These are phyloP conservation scores for Persicaria tinctoria DNA, from an alignment of 148 eudicot genomes.

Conservation along the genomic window DNA sequence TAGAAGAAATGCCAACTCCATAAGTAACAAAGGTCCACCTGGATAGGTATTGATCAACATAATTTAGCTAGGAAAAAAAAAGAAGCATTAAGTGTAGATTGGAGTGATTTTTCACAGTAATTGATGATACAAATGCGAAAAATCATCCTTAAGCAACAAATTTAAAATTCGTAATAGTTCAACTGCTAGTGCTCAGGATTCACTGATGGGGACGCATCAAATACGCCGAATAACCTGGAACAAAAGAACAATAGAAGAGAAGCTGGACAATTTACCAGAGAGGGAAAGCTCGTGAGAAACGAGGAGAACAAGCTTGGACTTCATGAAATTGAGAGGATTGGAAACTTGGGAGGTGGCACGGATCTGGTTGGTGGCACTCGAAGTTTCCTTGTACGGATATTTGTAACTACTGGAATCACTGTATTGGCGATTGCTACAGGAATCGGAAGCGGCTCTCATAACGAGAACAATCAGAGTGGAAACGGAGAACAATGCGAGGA, in stretches of 20 bases:
- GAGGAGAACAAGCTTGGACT: slow-evolving; percentile 78
- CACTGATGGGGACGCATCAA: background rate
- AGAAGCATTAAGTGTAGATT: no score
- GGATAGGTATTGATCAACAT: slow-evolving; percentile 4
- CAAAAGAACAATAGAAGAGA: background rate
- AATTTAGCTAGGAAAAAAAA: background rate
- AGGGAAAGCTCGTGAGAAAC: slow-evolving; percentile 96
- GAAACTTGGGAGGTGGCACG: slow-evolving; percentile 1
- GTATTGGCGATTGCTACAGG: slow-evolving; percentile 27
- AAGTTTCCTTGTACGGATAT: slow-evolving; percentile 6
- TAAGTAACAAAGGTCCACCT: slow-evolving; percentile 74
- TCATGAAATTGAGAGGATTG: slow-evolving; percentile 80
- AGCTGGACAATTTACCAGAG: slow-evolving; percentile 43
- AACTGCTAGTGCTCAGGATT: background rate
- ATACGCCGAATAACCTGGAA: background rate
- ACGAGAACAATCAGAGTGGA: slow-evolving; percentile 60
- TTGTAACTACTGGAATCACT: background rate
- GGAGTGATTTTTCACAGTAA: background rate
- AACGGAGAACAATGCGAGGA: slow-evolving; percentile 38
- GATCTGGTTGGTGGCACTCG: slow-evolving; percentile 12
- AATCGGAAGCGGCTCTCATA: slow-evolving; percentile 47
- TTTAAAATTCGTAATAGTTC: background rate
- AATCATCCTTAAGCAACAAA: background rate
- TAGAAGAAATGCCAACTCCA: slow-evolving; percentile 71
- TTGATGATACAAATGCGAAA: background rate